A percentile compares a stretch with the other conserved stretches of the same genome.
Conservation (phyloP, 1,139 yeast species). For the Protomyces macrosporus region DNA sequence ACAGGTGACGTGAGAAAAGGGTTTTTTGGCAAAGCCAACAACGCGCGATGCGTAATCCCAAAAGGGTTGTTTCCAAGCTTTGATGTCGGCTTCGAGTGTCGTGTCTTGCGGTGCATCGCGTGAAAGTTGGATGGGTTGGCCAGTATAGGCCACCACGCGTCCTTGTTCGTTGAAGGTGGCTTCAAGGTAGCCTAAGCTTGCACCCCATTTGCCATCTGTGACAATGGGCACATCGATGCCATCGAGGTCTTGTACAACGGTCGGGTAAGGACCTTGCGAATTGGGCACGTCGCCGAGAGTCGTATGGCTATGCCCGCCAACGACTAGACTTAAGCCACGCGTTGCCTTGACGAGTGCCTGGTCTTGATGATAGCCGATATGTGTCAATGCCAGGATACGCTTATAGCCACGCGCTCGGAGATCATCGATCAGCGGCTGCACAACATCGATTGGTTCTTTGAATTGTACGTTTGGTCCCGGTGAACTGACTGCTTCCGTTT, state of each 20-base stretch:
- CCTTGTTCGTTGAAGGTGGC: slow-evolving; percentile 7
- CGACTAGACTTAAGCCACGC: slow-evolving; percentile 13
- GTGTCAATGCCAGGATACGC: slow-evolving; percentile 20
- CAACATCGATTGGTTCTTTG: slow-evolving; percentile 32
- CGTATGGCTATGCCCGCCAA: slow-evolving; percentile 23
- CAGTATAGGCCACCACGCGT: slow-evolving; percentile 4
- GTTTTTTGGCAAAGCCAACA: slow-evolving; percentile 15
- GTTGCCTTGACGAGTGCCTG: slow-evolving; percentile 10
- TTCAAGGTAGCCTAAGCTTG: slow-evolving; percentile 12
- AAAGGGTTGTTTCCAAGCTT: slow-evolving; percentile 19
- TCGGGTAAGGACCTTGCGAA: slow-evolving; percentile 24
- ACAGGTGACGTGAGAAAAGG: slow-evolving; percentile 16
- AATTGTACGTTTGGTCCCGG: slow-evolving; percentile 16
- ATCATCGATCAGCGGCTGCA: slow-evolving; percentile 33
- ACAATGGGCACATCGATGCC: slow-evolving; percentile 17
- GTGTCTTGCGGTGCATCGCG: not conserved
- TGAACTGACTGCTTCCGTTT: slow-evolving; percentile 12
- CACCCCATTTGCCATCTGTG: slow-evolving; percentile 24
- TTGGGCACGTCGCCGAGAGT: slow-evolving; percentile 16
- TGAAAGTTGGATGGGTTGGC: slow-evolving; percentile 16
- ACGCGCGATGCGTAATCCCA: slow-evolving; percentile 11
- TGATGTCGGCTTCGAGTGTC: not conserved
- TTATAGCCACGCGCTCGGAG: slow-evolving; percentile 29
- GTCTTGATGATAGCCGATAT: slow-evolving; percentile 18
- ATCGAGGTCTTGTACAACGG: slow-evolving; percentile 6